These are phyloP conservation scores for Phaeoacremonium minimum DNA, from an alignment of 2,329 filamentous ascomycete genomes.

Conservation along the genomic window DNA sequence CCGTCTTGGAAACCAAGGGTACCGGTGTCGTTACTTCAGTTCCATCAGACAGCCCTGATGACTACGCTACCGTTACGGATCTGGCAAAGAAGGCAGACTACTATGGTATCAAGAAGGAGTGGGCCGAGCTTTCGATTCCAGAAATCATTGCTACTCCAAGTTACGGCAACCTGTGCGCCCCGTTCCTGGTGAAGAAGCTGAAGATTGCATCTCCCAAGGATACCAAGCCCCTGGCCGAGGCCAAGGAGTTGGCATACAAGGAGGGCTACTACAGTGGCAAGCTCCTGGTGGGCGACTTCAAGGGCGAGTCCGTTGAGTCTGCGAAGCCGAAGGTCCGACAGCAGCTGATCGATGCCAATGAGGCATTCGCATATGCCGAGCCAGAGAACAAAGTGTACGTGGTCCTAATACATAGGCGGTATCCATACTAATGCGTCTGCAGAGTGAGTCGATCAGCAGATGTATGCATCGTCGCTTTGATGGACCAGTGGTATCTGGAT, in stretches of 20 bases:
- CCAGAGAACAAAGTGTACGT: conserved; percentile 86
- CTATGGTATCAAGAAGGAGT: conserved; percentile 94
- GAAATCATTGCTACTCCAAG: conserved; percentile 87
- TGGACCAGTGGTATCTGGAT: conserved; percentile 98
- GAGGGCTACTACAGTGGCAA: conserved; percentile 94
- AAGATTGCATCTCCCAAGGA: conserved; percentile 98
- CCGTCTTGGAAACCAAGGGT: conserved; percentile 86
- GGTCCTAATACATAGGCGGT: no score
- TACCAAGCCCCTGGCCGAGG: conserved; percentile 81
- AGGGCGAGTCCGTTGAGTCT: conserved; percentile 78
- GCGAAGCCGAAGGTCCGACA: conserved; percentile 83
- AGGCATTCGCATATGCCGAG: conserved; percentile 90
- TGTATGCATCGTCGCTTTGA: conserved; percentile 77
- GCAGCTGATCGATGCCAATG: conserved; percentile 68
- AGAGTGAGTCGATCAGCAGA: conserved; percentile 66
- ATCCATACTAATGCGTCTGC: no score
- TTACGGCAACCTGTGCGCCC: conserved; percentile 81
- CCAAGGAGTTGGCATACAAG: conserved; percentile 95
- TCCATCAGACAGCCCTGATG: conserved; percentile 92
- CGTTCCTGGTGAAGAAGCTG: conserved; percentile 79
- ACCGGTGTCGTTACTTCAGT: conserved; percentile 96
- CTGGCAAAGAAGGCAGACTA: conserved; percentile 93
- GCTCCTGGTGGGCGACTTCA: conserved; percentile 82
- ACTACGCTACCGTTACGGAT: conserved; percentile 85
- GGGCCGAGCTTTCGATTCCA: conserved; percentile 85